A percentile compares a stretch with the other conserved stretches of the same genome.
phyloP scores from a whole-genome alignment of 192 early-diverging fungal genomes.

The Backusella tarrabulga region DNA sequence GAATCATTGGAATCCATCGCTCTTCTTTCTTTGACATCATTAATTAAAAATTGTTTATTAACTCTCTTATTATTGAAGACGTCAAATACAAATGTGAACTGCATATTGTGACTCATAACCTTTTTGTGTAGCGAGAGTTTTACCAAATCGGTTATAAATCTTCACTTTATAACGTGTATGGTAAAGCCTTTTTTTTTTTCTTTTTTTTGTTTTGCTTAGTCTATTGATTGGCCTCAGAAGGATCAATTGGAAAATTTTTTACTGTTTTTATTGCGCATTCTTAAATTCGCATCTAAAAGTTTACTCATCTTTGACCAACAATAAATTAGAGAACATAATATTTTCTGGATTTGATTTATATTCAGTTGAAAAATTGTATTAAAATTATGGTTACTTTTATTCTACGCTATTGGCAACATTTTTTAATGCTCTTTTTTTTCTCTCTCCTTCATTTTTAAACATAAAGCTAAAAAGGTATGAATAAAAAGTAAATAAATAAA shows the following conservation, averaged over 20 bases:
- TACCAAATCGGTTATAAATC: background rate
- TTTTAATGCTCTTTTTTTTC: too few species aligned
- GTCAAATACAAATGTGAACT: background rate
- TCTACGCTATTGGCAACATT: background rate
- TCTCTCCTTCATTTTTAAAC: too few species aligned
- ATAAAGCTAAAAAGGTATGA: too few species aligned
- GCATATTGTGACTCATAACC: background rate
- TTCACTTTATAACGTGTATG: background rate
- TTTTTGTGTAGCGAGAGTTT: background rate
- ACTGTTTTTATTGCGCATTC: background rate
- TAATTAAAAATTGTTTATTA: background rate
- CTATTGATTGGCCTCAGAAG: background rate
- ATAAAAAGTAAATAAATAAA: too few species aligned
- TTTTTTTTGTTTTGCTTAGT: background rate
- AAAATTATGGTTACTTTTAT: background rate
- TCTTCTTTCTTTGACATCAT: background rate
- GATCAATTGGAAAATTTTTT: background rate
- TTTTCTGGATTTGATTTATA: background rate
- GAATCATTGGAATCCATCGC: background rate
- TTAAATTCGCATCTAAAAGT: background rate
- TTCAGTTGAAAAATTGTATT: background rate
- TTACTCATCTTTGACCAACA: conserved; percentile 4
- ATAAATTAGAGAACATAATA: background rate
- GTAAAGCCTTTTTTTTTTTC: background rate
- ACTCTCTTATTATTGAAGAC: background rate